Base-by-base conservation (phyloP, 2,329 filamentous ascomycete species). In the Delphinella strobiligena region DNA sequence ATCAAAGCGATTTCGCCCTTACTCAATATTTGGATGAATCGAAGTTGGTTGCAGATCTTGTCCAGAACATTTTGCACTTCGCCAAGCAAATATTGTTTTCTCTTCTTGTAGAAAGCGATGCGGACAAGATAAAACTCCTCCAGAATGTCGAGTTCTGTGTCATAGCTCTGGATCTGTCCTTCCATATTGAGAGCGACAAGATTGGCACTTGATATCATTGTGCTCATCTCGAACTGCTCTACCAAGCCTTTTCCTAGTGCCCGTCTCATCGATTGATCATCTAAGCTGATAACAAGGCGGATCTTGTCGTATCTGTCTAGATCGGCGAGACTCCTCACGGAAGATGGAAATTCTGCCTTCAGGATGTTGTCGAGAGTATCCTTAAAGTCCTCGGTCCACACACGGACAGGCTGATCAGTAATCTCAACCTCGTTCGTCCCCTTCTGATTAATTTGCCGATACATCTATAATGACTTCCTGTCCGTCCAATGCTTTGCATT, bases 331-430 rank as follows among this genome's bases (percentile, higher is more conserved):
- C 96, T 91, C 64, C 96, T 98, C 74, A 96, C 93, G 67, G 87
- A 93, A 0, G 81, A 84, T 0, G 87, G 82, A 0, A 74, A 69
- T 51, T 86, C 82, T 3, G 80, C 88, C 50, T 87, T 89, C 62
- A 96, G 93, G 54, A 96, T 82, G 3, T 95, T 88, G 57, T 96
- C 91, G 3, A 98, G 64, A 56, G 75, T 88, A 49, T 88, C 81
- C 62, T 98, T 98, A 75, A 96, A 98, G 55, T 94, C 87, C 53
- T 98, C 89, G 0, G 91, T 98, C 91, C 91, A 98, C 60, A 86
- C 75, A 31, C 89, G 84, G 45, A 98, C 82, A 4, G 91, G 93
- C 42, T 98, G 64, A 56, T 98, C 91, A 0, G 83, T 93, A 52
- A 98, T 79, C 50, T 94, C 72, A 10, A 96, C 74, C 53, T 94